Base-by-base conservation (phyloP, 371 early-diverging fungal species). In the Mortierella sp. region DNA sequence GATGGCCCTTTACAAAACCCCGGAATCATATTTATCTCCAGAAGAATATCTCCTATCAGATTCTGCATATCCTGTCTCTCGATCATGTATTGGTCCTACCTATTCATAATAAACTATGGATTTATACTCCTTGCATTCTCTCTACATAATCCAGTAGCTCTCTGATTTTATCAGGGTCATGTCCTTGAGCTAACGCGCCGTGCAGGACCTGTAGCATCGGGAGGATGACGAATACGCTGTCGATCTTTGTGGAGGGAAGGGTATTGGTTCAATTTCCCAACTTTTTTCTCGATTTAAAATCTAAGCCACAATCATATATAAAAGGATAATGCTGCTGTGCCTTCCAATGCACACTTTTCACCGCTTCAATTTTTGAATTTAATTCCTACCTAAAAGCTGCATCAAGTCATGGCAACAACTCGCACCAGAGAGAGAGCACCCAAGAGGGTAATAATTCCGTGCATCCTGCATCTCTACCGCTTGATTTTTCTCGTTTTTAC, bases 381-480 rank as follows among this genome's bases (percentile, higher is more conserved):
- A 31, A 3, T 35, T 45, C 60, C 23, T 22, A 61, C 7, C 4
- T 34, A 45, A 19, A 10, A 15, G 8, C 28, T 29, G 19, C 17
- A 3, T 10, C 35, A 35, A 31, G 54, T 34, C 57, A 76, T 76
- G 76, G 56, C 66, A 31, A 66, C 76, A 28, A 51, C 23, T 5
- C 71, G 58, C 5, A 62, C 32, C 26, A 31, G 71, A 42, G 71
- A 66, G 13, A 67, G 64, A 55, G 60, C 67, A 7, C 9, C 66
- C 34, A 76, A 76, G 71, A 76, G 76, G 55, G 76, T 76, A 76
- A 53, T n/a, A n/a, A n/a, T n/a, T n/a, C n/a, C n/a, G 47, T 32
- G 29, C 32, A 19, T 26, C 55, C 55, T 26, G 13, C 10, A 56
- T 17, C n/a, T 34, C 57, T 4, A 32, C 35, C 43, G 15, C 15